Evolutionary conservation across 2,329 filamentous ascomycete genomes (phyloP), one percentile per base, ranked within the genome.

Genomic region (Venturia nashicola): DNA sequence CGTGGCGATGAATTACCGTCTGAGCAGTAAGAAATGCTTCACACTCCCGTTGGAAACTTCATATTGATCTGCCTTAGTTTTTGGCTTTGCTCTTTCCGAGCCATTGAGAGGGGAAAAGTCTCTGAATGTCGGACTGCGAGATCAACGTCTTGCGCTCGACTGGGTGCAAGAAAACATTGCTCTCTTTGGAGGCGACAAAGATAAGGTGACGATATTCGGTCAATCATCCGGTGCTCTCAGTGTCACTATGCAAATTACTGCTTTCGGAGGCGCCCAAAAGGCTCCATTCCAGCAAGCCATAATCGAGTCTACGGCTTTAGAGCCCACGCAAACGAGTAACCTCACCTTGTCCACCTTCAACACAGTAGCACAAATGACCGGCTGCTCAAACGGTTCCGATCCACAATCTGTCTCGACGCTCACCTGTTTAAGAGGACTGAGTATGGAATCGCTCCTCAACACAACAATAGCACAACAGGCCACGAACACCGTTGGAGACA

Each of bases 1-100:
- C 4, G 75, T 79, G 1, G 71, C 74, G 11, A 70, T 80, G 43
- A 78, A 80, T 66, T 80, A 80, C 65, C 76, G 78, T 66, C 69
- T 57, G 51, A 57, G 39, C 71, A 1, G 69, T 69, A 67, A 61
- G 20, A 61, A 64, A 3, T 11, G 4, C 6, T 12, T n/a, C n/a
- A 14, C 5, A 12, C 8, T 27, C 8, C 20, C 1, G 6, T 40
- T 12, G 20, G 20, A 3, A n/a, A 7, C 16, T 2, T 54, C n/a
- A 20, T 18, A 39, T 34, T 40, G 14, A 61, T 36, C 20, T 57
- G 23, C 80, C 0, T 78, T 78, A 36, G 73, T 73, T 11, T 67
- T 74, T 42, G 74, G 75, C 23, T 76, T 69, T 54, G 32, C 61
- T 11, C 61, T 60, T 27, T 54, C 46, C 6, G 68, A 71, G 8